A percentile compares a stretch with the other conserved stretches of the same genome.
These are phyloP conservation scores for Carpinus fangiana DNA, from an alignment of 306 rosid genomes.

Conservation along the genomic window DNA sequence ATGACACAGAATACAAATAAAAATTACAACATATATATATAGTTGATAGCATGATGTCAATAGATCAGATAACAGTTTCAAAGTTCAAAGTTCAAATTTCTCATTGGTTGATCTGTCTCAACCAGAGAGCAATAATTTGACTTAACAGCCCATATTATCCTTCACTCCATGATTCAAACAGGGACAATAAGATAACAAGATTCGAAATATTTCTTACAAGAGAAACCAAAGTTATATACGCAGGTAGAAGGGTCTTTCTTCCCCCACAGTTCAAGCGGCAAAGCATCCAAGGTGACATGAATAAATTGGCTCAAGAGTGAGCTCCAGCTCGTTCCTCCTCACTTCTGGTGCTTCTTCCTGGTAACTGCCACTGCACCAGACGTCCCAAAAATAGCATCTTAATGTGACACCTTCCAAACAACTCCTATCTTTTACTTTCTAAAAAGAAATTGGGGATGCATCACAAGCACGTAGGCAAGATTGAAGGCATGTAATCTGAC, in stretches of 20 bases:
- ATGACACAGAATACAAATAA: no score
- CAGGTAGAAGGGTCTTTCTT: background rate
- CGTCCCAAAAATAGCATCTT: background rate
- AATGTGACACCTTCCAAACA: background rate
- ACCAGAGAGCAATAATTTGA: background rate
- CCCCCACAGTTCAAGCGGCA: conserved; percentile 21
- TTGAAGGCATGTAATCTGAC: background rate
- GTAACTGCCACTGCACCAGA: conserved; percentile 50
- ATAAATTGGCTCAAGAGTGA: conserved; percentile 67
- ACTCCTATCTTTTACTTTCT: background rate
- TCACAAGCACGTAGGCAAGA: background rate
- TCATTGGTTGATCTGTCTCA: background rate
- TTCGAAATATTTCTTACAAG: background rate
- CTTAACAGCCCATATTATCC: background rate
- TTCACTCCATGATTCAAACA: background rate
- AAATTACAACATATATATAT: background rate
- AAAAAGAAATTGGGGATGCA: background rate
- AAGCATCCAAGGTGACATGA: conserved; percentile 58
- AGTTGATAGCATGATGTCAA: background rate
- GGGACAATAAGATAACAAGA: background rate
- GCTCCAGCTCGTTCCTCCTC: conserved; percentile 69
- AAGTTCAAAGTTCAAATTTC: background rate
- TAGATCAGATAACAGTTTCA: background rate
- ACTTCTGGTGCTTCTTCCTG: conserved; percentile 39
- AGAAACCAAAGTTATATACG: background rate